Percentiles rank a stretch among this genome's conserved stretches.
Evolutionary conservation across 2,329 filamentous ascomycete genomes (phyloP).

Genomic region (Knufia fluminis): DNA sequence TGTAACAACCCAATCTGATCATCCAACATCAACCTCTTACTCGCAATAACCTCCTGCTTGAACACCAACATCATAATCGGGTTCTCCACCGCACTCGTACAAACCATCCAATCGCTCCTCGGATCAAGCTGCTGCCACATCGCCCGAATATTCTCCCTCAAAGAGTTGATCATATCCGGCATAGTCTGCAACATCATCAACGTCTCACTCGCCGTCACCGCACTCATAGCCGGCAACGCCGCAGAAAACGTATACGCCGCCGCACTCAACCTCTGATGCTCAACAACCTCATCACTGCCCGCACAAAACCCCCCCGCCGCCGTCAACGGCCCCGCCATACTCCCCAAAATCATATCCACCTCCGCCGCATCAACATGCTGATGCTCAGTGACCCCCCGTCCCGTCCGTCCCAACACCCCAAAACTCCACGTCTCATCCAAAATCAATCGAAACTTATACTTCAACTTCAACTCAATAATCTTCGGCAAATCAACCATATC

Average conservation of each 20-base stretch:
- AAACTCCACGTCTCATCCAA: conserved; percentile 98
- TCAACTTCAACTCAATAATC: conserved; percentile 83
- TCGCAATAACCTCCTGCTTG: conserved; percentile 70
- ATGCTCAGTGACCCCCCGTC: conserved; percentile 85
- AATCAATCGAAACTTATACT: conserved; percentile 96
- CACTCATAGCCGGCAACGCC: conserved; percentile 82
- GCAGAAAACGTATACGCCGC: conserved; percentile 93
- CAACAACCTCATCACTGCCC: conserved; percentile 80
- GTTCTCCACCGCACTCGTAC: conserved; percentile 73
- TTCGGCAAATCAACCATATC: conserved; percentile 78
- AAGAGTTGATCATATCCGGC: conserved; percentile 67
- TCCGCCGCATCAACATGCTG: conserved; percentile 91
- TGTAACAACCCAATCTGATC: conserved; percentile 81
- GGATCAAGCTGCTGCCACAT: conserved; percentile 86
- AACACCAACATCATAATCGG: conserved; percentile 75
- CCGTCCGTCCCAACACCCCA: conserved; percentile 82
- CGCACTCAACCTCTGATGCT: conserved; percentile 90
- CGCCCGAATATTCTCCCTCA: conserved; percentile 76
- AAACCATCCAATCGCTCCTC: conserved; percentile 83
- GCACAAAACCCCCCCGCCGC: conserved; percentile 95
- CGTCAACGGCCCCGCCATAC: conserved; percentile 78
- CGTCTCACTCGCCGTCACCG: conserved; percentile 91
- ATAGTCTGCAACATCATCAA: conserved; percentile 76
- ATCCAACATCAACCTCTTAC: conserved; percentile 56
- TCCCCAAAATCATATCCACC: conserved; percentile 95